Conservation (phyloP, 768 basidiomycete genomes). For the Suillus subluteus region DNA sequence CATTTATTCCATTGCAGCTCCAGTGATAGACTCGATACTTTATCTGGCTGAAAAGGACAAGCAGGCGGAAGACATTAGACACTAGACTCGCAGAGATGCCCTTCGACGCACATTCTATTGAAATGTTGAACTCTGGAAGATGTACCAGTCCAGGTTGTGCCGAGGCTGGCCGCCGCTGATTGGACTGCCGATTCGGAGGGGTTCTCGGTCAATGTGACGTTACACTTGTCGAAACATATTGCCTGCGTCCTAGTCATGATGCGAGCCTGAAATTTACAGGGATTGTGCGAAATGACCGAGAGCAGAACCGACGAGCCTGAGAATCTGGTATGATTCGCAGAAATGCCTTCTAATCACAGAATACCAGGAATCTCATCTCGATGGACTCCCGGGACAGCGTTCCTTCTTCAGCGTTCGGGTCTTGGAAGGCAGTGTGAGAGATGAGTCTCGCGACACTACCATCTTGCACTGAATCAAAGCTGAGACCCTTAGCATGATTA, state of each 20-base stretch:
- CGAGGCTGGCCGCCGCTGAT: background rate
- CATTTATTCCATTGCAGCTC: background rate
- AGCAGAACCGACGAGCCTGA: background rate
- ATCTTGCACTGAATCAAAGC: conserved; percentile 40
- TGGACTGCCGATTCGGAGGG: background rate
- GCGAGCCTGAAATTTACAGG: background rate
- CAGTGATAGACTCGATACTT: background rate
- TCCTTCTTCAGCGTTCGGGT: conserved; percentile 37
- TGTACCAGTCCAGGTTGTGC: background rate
- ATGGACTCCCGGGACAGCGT: conserved; percentile 38
- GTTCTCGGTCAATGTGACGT: background rate
- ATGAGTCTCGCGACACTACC: conserved; percentile 35
- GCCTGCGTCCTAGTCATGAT: background rate
- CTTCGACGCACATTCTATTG: background rate
- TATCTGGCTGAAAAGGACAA: background rate
- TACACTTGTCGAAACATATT: background rate
- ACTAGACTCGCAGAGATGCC: background rate
- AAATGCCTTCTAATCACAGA: background rate
- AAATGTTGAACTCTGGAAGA: background rate
- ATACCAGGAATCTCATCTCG: conserved; percentile 30
- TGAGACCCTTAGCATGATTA: conserved; percentile 11
- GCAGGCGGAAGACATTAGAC: background rate
- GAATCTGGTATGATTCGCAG: background rate
- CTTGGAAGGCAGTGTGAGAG: conserved; percentile 39
- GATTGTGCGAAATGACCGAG: background rate